A percentile compares a stretch with the other conserved stretches of the same genome.
Conservation (phyloP, 179 eudicot genomes). For the Silene vulgaris region DNA sequence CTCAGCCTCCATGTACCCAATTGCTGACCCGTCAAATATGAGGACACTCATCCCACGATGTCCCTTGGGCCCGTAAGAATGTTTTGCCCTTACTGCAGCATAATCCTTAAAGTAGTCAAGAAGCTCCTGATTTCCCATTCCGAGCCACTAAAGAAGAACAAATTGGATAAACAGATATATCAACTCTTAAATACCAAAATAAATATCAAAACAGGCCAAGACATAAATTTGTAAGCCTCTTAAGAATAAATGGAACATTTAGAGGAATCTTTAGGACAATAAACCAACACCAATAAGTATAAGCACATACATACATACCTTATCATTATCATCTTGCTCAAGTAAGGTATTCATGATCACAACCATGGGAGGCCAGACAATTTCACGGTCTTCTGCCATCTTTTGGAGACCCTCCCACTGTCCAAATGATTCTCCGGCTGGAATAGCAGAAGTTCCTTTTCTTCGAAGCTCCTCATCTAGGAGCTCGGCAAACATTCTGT, state of each 20-base stretch:
- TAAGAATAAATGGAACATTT: constrained; percentile 12
- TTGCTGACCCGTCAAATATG: constrained; percentile 64
- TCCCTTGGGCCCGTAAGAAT: constrained; percentile 83
- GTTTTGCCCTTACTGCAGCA: constrained; percentile 55
- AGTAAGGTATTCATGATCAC: constrained; percentile 59
- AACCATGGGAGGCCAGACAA: constrained; percentile 92
- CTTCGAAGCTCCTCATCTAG: constrained; percentile 68
- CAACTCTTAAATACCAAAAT: not conserved
- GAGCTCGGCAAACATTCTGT: constrained; percentile 56
- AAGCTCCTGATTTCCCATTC: constrained; percentile 90
- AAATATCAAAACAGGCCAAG: not conserved
- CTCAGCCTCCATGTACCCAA: constrained; percentile 71
- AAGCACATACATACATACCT: constrained; percentile 45
- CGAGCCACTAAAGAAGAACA: constrained; percentile 51
- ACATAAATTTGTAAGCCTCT: not conserved
- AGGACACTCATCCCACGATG: constrained; percentile 71
- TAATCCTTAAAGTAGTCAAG: constrained; percentile 54
- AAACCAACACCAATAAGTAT: not conserved
- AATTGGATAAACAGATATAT: not conserved
- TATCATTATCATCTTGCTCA: constrained; percentile 60
- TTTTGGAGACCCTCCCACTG: constrained; percentile 50
- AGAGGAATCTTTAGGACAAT: not conserved
- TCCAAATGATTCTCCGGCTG: constrained; percentile 58
- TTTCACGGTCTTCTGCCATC: constrained; percentile 36
- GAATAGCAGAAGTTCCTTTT: constrained; percentile 55